Evolutionary conservation across 1,139 yeast genomes (phyloP).

Genomic region (Sugiyamaella xylanicola): DNA sequence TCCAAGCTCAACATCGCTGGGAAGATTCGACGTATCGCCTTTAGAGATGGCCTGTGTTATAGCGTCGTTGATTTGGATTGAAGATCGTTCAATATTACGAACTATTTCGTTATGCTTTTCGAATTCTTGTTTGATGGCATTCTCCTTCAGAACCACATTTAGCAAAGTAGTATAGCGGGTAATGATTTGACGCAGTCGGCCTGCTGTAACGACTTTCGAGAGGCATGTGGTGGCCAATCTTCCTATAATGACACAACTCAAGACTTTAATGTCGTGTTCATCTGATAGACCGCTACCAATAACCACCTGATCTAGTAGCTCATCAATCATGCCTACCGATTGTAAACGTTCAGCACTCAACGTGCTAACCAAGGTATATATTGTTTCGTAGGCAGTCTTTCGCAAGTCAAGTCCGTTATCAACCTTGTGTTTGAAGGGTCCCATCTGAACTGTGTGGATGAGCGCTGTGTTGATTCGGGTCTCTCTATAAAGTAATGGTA

Average conservation of each 20-base stretch:
- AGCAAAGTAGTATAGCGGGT: conserved; percentile 42
- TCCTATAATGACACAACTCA: conserved; percentile 46
- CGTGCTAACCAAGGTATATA: conserved; percentile 54
- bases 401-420: conserved; percentile 80
- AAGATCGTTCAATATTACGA: conserved; percentile 35
- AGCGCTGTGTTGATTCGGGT: conserved; percentile 58
- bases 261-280: conserved; percentile 50
- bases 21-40: conserved; percentile 24
- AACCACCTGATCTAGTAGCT: conserved; percentile 42
- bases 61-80: conserved; percentile 32
- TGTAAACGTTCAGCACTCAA: conserved; percentile 35
- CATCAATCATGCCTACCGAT: conserved; percentile 37
- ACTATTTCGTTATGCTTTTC: conserved; percentile 48
- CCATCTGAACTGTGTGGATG: conserved; percentile 74
- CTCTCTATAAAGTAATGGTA: conserved; percentile 59
- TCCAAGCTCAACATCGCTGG: conserved; percentile 32
- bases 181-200: conserved; percentile 36
- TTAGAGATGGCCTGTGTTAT: conserved; percentile 23
- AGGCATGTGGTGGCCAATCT: conserved; percentile 40
- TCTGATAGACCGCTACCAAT: conserved; percentile 43
- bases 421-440: conserved; percentile 81
- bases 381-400: conserved; percentile 70
- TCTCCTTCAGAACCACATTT: conserved; percentile 48
- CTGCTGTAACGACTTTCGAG: conserved; percentile 18
- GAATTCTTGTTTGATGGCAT: conserved; percentile 54